A percentile compares a stretch with the other conserved stretches of the same genome.
These are phyloP conservation scores for Cronartium ribicola DNA, from an alignment of 1,284 basidiomycete species.

Conservation along the genomic window DNA sequence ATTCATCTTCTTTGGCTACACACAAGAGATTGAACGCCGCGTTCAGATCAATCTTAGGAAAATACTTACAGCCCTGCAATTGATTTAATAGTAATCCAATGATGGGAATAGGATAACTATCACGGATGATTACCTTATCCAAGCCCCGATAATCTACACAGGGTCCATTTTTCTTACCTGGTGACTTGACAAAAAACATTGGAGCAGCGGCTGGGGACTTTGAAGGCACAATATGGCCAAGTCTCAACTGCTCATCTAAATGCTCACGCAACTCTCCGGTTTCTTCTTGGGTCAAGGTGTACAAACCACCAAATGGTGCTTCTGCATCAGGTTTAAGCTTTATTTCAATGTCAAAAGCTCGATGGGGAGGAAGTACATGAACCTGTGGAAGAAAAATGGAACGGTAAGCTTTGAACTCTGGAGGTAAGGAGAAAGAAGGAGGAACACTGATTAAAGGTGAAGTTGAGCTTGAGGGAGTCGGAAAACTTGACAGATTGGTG, in stretches of 20 bases:
- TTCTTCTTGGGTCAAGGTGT: slow-evolving; percentile 5
- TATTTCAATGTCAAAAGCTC: slow-evolving; percentile 1
- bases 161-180: slow-evolving; percentile 41
- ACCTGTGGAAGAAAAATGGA: not conserved
- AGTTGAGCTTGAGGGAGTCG: too few relatives aligned
- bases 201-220: slow-evolving; percentile 46
- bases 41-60: slow-evolving; percentile 51
- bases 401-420: not conserved
- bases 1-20: not conserved
- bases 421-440: too few relatives aligned
- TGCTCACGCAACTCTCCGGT: not conserved
- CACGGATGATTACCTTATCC: slow-evolving; percentile 43
- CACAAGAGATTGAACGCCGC: slow-evolving; percentile 45
- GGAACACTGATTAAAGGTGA: too few relatives aligned
- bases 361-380: not conserved
- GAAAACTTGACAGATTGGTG: too few relatives aligned
- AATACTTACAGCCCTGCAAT: slow-evolving; percentile 8
- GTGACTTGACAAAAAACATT: not conserved
- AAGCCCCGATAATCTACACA: slow-evolving; percentile 44
- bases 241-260: not conserved
- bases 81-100: slow-evolving; percentile 13
- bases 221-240: slow-evolving; percentile 4
- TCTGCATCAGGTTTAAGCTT: not conserved
- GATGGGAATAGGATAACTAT: slow-evolving; percentile 34
- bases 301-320: slow-evolving; percentile 16